Base-by-base conservation (phyloP, 2,329 filamentous ascomycete species). In the Huntiella abstrusa region DNA sequence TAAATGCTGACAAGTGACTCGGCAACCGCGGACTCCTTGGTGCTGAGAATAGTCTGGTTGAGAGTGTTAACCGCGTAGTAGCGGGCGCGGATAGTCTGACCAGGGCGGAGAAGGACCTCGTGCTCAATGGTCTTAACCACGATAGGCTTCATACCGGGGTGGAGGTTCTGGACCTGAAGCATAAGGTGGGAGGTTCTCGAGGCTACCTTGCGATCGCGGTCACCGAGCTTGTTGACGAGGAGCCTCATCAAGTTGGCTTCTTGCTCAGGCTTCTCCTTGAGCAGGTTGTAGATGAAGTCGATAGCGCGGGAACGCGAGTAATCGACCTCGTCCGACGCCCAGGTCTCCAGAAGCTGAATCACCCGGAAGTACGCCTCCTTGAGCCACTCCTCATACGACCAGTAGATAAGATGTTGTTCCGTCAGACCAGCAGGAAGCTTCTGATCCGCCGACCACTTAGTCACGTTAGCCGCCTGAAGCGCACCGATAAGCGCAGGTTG, bases 11-110 rank as follows among this genome's bases (percentile, higher is more conserved):
- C 68, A 11, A 98, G 69, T 45, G 80, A 75, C 56, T 82, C 79
- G 5, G 87, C 87, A 13, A 93, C 72, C 13, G 75, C 70, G 35
- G 86, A 80, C 57, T 96, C 88, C 55, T 81, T 91, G 46, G 65
- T 73, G 60, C 83, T 93, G 43, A 98, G 64, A 43, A 96, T 87
- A 0, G 88, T 96, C 63, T 98, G 92, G 59, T 98, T 98, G 43
- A 98, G 69, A 0, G 91, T 96, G 59, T 95, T 95, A 59, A 94
- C 79, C 33, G 85, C 87, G 61, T 94, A 95, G 63, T 98, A 98
- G 58, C 84, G 92, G 36, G 88, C 84, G 54, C 92, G 83, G 33
- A 80, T 69, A 56, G 77, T 88, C 61, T 96, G 91, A 8, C 84
- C 83, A 0, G 87, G 83, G 45, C 85, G 77, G 58, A 95, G 81